Base-by-base conservation (phyloP, 164 flowering plant species). In the Magnolia kwangsiensis region DNA sequence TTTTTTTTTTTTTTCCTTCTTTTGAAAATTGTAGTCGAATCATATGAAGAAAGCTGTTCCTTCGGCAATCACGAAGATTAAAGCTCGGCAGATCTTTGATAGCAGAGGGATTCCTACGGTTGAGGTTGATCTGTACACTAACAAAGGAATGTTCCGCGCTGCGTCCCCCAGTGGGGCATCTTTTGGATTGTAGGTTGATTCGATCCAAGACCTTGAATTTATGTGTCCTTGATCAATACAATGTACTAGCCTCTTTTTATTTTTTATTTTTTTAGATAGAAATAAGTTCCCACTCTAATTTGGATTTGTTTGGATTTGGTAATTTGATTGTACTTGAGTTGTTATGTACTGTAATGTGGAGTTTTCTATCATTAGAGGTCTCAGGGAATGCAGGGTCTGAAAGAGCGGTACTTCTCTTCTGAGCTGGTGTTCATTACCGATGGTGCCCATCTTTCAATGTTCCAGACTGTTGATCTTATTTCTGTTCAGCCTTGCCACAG, bases 101-200 rank as follows among this genome's bases (percentile, higher is more conserved):
- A 92, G 99, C 80, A 85, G 98, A 86, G 99, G 99, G 61, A 85
- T 92, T 82, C 99, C 99, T 18, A 96, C 98, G 11, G 94, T 96
- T 68, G 99, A 96, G 80, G 99, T 94, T 7, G 99, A 96, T 64
- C 80, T 96, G 76, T 77, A 80, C 77, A 94, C 99, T 10, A 94
- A 94, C 76, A 96, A 94, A 83, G 99, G 98, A 64, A 79, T 89
- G 85, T 94, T 90, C 67, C 92, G 98, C 18, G 98, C 98, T 82
- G 90, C 99, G 4, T 88, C 80, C 50, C 99, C 99, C 10, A 85
- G 95, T 69, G 98, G 95, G 8, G 82, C 86, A 77, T 76, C 91
- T 63, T 67, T 90, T 63, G 97, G 96, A 81, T 84, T 90, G 98
- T 96, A 85, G 67, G 89, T 63, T 21, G 3, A 55, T 23, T 61